Evolutionary conservation across 495 filamentous ascomycete species (phyloP).

Genomic region (Neurospora sp.): DNA sequence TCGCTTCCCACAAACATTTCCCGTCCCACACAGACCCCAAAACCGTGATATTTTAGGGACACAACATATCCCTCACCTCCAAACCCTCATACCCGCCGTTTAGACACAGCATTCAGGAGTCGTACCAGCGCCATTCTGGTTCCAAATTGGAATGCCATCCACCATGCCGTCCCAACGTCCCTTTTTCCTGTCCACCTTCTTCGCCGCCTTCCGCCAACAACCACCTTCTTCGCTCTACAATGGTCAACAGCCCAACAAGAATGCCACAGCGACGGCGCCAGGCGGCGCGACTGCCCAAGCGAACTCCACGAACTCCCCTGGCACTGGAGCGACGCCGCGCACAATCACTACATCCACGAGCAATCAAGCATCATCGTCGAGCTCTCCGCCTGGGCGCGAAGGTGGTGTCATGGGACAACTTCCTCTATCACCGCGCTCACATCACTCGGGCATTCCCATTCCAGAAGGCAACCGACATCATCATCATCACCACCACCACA

Average conservation of each 20-base stretch:
- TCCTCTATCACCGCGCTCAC: constrained; percentile 31
- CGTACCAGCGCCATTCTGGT: background rate
- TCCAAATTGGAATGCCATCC: background rate
- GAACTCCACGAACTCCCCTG: constrained; percentile 1
- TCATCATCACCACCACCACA: background rate
- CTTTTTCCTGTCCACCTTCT: constrained; percentile 74
- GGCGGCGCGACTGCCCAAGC: constrained; percentile 13
- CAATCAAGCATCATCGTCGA: constrained; percentile 21
- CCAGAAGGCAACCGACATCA: constrained; percentile 21
- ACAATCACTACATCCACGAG: constrained; percentile 16
- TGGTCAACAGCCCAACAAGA: constrained; percentile 33
- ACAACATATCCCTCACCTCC: background rate
- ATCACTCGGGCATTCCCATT: constrained; percentile 28
- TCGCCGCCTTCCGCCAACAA: constrained; percentile 65
- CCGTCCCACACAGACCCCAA: background rate
- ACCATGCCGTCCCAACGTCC: constrained; percentile 68
- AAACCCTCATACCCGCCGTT: background rate
- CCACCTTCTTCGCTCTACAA: constrained; percentile 25
- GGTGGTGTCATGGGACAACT: constrained; percentile 31
- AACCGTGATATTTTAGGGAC: background rate
- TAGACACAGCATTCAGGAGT: background rate
- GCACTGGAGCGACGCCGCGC: constrained; percentile 18
- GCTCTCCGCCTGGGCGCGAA: constrained; percentile 24
- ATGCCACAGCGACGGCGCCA: constrained; percentile 21
- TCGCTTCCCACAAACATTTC: background rate